Evolutionary conservation across 1,284 basidiomycete genomes (phyloP), one percentile per base, ranked within the genome.

Genomic region (Sphagnurus paluster): DNA sequence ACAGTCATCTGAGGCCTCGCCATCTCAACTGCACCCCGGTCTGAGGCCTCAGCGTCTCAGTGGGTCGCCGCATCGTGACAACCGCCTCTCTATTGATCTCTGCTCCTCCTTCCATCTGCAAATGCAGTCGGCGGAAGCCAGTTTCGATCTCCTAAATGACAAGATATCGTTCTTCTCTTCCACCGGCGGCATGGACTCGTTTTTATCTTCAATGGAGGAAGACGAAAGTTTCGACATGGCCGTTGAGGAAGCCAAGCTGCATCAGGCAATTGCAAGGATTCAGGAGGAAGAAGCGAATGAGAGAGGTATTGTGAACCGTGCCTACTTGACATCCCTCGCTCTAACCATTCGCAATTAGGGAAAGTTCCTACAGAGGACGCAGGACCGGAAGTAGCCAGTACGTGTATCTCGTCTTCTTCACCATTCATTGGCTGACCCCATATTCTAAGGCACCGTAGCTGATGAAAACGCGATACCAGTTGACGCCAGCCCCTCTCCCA

Each of bases 141-240:
- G 77, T 20, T 84, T 84, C 53, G 80, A 85, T 57, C 57, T 84
- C 39, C 56, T 85, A 46, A 83, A 82, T 54, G 82, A 84, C 61
- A 77, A 75, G 50, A 74, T 84, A 36, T 81, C 80, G 1, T 78
- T 84, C 57, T 68, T 81, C 8, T 68, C 56, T 32, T 53, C 62
- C 5, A 61, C 56, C 32, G 57, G 53, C 43, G 63, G 59, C n/a
- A 55, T 58, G 43, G 65, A 67, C 41, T 63, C 65, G 4, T 66
- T 67, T 40, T 48, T 69, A 20, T 59, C 60, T 44, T 59, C 53
- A 16, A 44, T 59, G 36, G 67, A 68, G 29, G 66, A 65, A 14
- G 68, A 68, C 20, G 56, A 64, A 34, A 64, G 64, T 48, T 69
- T 70, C 44, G 65, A 65, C 39, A 46, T 65, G 50, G 52, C 50